phyloP scores from a whole-genome alignment of 805 yeast species.

The Candida vartiovaarae region DNA sequence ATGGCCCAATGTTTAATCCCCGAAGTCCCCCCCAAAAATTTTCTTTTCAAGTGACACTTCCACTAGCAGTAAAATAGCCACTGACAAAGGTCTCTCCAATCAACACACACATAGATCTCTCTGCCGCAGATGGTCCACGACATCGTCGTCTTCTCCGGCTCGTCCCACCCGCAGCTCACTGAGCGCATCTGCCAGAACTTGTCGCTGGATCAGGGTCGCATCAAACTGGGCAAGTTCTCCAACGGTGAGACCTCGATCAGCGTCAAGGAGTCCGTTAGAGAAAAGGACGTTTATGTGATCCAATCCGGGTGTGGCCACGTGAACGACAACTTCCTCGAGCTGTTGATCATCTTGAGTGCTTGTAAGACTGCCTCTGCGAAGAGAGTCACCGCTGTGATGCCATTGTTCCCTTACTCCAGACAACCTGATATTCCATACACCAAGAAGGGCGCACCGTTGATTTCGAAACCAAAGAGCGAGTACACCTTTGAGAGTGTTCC shows the following conservation, averaged over 20 bases:
- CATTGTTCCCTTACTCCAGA: constrained; percentile 90
- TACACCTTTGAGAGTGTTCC: constrained; percentile 46
- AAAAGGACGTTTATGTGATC: constrained; percentile 92
- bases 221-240: constrained; percentile 58
- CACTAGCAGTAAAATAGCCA: too few relatives aligned
- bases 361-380: constrained; percentile 97
- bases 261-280: constrained; percentile 84
- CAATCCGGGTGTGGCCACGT: constrained; percentile 80
- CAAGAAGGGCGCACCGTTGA: constrained; percentile 64
- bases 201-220: constrained; percentile 65
- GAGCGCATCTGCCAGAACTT: constrained; percentile 68
- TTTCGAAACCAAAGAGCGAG: constrained; percentile 29
- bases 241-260: constrained; percentile 94
- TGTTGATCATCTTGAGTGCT: constrained; percentile 85
- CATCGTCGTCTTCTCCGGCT: constrained; percentile 83
- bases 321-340: constrained; percentile 93
- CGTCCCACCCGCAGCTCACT: constrained; percentile 78
- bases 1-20: too few relatives aligned
- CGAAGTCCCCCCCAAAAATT: too few relatives aligned
- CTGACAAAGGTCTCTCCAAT: too few relatives aligned
- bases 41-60: too few relatives aligned
- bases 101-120: neutral
- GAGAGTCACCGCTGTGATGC: constrained; percentile 91
- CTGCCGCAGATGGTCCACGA: constrained; percentile 48
- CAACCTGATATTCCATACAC: constrained; percentile 92